Evolutionary conservation across 441 rosid genomes (phyloP).

Genomic region (Bocquillonia castaneifolia): DNA sequence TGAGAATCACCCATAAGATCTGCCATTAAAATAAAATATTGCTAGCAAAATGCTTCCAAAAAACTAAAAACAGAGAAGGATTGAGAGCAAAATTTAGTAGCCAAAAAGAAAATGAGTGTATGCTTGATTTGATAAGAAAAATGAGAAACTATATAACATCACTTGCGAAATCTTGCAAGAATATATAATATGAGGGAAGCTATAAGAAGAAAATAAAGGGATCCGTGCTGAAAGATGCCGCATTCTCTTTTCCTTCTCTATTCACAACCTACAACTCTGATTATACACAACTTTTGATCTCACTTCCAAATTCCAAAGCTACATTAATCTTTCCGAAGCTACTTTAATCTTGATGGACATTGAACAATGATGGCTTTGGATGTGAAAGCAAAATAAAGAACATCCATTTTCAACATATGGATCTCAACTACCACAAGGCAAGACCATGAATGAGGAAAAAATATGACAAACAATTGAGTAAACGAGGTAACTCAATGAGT

Average conservation of each 20-base stretch:
- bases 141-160: neutral
- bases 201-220: neutral
- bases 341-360: neutral
- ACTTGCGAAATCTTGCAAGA: neutral
- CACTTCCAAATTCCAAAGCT: no score
- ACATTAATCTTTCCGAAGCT: no score
- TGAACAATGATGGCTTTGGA: neutral
- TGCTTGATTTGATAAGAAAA: neutral
- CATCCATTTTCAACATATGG: neutral
- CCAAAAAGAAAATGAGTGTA: neutral
- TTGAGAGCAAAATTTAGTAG: neutral
- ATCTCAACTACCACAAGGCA: neutral
- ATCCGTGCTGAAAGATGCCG: neutral
- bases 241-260: constrained; percentile 8
- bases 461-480: no score
- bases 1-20: neutral
- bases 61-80: neutral
- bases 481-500: neutral
- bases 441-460: neutral
- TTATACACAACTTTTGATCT: neutral
- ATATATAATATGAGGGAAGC: no score
- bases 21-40: neutral
- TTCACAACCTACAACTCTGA: no score
- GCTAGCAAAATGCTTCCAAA: neutral
- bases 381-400: neutral